Conservation (phyloP, 306 rosid species). For the Cicer judaicum region DNA sequence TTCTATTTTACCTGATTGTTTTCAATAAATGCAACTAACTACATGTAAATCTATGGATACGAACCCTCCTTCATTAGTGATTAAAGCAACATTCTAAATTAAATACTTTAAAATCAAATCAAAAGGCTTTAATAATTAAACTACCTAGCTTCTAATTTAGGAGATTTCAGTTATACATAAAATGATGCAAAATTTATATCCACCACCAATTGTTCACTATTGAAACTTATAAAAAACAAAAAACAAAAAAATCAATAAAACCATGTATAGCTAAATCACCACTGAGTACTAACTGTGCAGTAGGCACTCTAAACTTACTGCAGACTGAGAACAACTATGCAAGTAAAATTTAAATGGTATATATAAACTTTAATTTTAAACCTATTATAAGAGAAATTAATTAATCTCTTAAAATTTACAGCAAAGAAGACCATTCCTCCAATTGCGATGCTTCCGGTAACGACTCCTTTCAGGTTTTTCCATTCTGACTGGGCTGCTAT, state of each 20-base stretch:
- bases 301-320: constrained; percentile 50
- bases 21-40: constrained; percentile 6
- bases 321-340: constrained; percentile 51
- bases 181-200: constrained; percentile 35
- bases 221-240: not conserved
- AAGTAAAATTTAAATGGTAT: constrained; percentile 31
- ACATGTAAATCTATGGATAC: not conserved
- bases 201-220: constrained; percentile 17
- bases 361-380: constrained; percentile 47
- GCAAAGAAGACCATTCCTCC: constrained; percentile 78
- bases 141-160: constrained; percentile 14
- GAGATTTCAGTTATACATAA: constrained; percentile 4
- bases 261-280: constrained; percentile 25
- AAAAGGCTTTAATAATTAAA: constrained; percentile 1
- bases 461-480: constrained; percentile 68
- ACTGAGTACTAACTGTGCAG: constrained; percentile 6
- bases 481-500: constrained; percentile 90
- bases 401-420: constrained; percentile 76
- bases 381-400: constrained; percentile 41
- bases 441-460: constrained; percentile 60
- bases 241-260: constrained; percentile 38
- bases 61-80: not conserved
- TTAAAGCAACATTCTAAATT: not conserved
- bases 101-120: constrained; percentile 13
- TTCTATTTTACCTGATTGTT: not conserved